Evolutionary conservation across 768 basidiomycete genomes (phyloP), one percentile per base, ranked within the genome.

Genomic region (Pleurotus salmoneostramineus): DNA sequence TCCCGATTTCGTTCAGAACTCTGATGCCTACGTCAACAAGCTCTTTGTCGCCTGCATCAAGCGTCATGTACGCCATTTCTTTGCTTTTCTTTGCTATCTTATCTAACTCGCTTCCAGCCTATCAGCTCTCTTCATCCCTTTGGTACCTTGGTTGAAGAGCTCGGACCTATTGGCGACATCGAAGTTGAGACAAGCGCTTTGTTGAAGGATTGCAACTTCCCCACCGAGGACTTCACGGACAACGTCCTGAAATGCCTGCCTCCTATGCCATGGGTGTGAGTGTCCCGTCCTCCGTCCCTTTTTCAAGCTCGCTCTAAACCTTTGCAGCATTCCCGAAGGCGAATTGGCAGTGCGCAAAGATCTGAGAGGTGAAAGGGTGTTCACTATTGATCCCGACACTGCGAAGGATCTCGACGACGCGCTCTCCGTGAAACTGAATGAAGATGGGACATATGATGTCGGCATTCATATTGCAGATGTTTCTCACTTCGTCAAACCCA

Each of bases 21-120:
- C 95, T 2, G 96, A 97, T 62, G 80, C 81, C 2, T 99, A 98
- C 70, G 85, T 86, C 17, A 83, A 98, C 75, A 90, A 84, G 66
- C 77, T 98, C 46, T 98, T 98, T 67, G 95, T 98, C 60, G 95
- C 97, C 15, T 98, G 95, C 68, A 98, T 99, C 74, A 99, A 98
- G 72, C 88, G 96, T 67, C 96, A 97, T 72, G 94, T 95, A 66
- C 69, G 91, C 58, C 50, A 62, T 4, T 42, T 6, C 17, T 37
- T 47, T 17, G 14, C 37, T 56, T n/a, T 60, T 44, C 10, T 46
- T 6, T 46, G 17, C 5, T 56, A 61, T 35, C 12, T 71, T 45
- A 64, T 50, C 49, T 51, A 60, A 37, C 21, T 27, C 21, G 21
- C 21, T 27, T 27, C 21, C 66, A 91, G 89, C 91, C 91, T 43